These are phyloP conservation scores for Rugosomyces carneus DNA, from an alignment of 1,284 basidiomycete species.

Conservation along the genomic window DNA sequence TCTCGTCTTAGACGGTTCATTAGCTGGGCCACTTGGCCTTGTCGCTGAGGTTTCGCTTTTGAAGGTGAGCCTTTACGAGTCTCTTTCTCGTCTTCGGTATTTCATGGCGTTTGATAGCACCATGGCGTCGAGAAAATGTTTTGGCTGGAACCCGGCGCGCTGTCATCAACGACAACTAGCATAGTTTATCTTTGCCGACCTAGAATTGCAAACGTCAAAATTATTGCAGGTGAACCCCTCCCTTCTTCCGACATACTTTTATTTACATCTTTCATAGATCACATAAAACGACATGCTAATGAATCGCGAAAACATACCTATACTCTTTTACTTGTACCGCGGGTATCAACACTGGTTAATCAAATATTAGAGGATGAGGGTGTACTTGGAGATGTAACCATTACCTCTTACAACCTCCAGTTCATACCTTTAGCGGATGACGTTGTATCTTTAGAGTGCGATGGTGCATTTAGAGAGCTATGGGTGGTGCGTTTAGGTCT, in stretches of 20 bases:
- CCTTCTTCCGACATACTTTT: constrained; percentile 14
- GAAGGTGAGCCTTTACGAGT: constrained; percentile 54
- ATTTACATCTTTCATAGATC: constrained; percentile 50
- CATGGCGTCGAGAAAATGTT: constrained; percentile 99
- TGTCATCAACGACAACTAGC: constrained; percentile 81
- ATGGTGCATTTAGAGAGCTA: constrained; percentile 77
- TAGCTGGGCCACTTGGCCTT: constrained; percentile 90
- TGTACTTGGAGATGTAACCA: constrained; percentile 82
- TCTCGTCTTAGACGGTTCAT: constrained; percentile 81
- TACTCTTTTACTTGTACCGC: constrained; percentile 86
- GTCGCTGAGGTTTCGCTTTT: constrained; percentile 89
- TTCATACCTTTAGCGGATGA: constrained; percentile 92
- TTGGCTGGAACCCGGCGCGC: constrained; percentile 89
- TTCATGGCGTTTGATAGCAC: constrained; percentile 48
- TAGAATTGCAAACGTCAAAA: constrained; percentile 78
- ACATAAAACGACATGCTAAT: constrained; percentile 73
- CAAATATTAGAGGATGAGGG: constrained; percentile 87
- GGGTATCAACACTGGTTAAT: constrained; percentile 80
- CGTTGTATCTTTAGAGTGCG: constrained; percentile 82
- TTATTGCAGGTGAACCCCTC: constrained; percentile 65
- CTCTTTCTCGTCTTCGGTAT: background rate
- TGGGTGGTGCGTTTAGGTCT: constrained; percentile 63
- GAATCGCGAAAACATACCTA: constrained; percentile 76
- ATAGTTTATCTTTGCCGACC: constrained; percentile 94
- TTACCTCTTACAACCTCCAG: constrained; percentile 86